These are phyloP conservation scores for Inosperma sp. DNA, from an alignment of 768 basidiomycete genomes.

Conservation along the genomic window DNA sequence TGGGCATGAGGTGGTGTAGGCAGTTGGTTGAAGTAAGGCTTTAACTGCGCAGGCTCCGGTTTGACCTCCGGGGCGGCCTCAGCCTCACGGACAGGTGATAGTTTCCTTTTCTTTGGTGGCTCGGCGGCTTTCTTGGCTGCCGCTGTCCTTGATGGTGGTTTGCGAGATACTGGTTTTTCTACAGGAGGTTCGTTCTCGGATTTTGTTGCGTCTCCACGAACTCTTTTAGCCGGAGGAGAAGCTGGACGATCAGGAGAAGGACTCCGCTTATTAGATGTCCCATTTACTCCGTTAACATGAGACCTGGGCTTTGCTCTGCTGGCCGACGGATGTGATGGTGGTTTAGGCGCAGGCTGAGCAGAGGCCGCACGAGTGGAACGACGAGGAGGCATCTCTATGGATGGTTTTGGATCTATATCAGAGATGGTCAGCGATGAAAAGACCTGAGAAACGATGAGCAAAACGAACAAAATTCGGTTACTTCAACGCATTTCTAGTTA, in stretches of 20 bases:
- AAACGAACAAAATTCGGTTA: constrained; percentile 5
- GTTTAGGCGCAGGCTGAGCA: constrained; percentile 35
- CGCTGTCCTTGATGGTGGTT: constrained; percentile 24
- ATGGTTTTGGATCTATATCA: constrained; percentile 11
- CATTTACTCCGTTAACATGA: constrained; percentile 13
- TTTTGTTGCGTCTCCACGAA: constrained; percentile 39
- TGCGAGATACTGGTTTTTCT: constrained; percentile 24
- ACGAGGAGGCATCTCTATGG: constrained; percentile 38
- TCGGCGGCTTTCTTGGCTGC: constrained; percentile 10
- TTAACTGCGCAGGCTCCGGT: constrained; percentile 28
- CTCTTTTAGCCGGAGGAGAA: constrained; percentile 47
- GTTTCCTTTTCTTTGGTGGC: constrained; percentile 16
- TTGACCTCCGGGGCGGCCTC: constrained; percentile 14
- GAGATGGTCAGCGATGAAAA: too few relatives aligned
- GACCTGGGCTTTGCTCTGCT: constrained; percentile 26
- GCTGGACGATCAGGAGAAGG: constrained; percentile 44
- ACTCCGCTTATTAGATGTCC: constrained; percentile 44
- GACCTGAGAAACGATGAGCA: constrained; percentile 19
- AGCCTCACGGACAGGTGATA: constrained; percentile 21
- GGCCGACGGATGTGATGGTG: constrained; percentile 28
- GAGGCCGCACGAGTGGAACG: constrained; percentile 52
- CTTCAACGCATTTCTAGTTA: neutral
- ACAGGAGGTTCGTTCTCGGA: constrained; percentile 39
- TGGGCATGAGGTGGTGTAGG: constrained; percentile 52
- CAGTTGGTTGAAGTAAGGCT: constrained; percentile 63